Base-by-base conservation (phyloP, 169 alveolate species). In the Plasmodium yoelii region DNA sequence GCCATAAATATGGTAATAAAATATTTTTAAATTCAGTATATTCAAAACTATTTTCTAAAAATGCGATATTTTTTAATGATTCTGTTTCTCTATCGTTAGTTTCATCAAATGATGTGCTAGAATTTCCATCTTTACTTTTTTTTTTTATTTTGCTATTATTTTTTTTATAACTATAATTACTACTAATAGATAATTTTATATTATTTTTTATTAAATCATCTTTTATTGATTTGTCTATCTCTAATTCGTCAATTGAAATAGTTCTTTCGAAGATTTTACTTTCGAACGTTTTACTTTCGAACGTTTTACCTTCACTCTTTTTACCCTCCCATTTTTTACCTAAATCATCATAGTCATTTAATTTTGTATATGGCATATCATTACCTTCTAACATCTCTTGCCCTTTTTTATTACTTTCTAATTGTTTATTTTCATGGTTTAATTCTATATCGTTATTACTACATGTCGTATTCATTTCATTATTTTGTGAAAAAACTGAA, bases 1-100 rank as follows among this genome's bases (percentile, higher is more conserved):
- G 90, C 90, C 90, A 80, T 34, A 61, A 22, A 59, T 80, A 80
- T 0, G 90, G 90, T 1, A 80, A 10, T 1, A 80, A 34, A 8
- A 80, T 80, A 28, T 47, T 67, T 22, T 46, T 67, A 19, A 80
- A 80, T 19, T 80, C 90, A 9, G 12, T 53, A 60, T 80, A 80
- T 12, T 67, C 68, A 24, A 80, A 46, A 9, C 56, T 80, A 51
- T 80, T 71, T 28, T 80, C 90, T 70, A 80, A 47, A 59, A 53
- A 67, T 59, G 39, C 34, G 19, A 80, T 55, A 15, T 64, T 80
- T 1, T 68, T 24, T 0, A 12, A 26, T 6, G 34, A 12, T 0
- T 22, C 19, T 0, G 7, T 2, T 2, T 26, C 57, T 13, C 53
- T 61, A 15, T 46, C 70, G 42, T 8, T 47, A 59, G 42, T 18